A percentile compares a stretch with the other conserved stretches of the same genome.
These are phyloP conservation scores for Angomonas deanei DNA, from an alignment of 208 protist genomes.

Conservation along the genomic window DNA sequence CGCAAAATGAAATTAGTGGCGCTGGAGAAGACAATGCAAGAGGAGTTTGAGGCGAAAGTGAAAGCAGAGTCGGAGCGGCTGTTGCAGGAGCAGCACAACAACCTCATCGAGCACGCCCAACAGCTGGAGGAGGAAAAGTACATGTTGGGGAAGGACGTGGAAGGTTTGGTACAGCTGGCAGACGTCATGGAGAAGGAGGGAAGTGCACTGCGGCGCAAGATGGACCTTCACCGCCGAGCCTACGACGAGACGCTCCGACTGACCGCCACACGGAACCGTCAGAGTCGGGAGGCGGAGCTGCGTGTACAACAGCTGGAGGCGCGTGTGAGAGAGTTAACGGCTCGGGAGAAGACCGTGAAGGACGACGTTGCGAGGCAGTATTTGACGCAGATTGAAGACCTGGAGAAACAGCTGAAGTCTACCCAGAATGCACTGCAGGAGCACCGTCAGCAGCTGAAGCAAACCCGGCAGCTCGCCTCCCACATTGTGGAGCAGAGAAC, in stretches of 20 bases:
- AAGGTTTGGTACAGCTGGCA: constrained; percentile 58
- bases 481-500: constrained; percentile 60
- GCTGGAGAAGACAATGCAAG: constrained; percentile 67
- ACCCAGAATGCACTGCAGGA: constrained; percentile 30
- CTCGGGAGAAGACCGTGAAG: constrained; percentile 20
- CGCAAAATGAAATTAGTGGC: constrained; percentile 76
- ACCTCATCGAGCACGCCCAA: constrained; percentile 36
- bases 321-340: constrained; percentile 30
- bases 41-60: constrained; percentile 46
- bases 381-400: constrained; percentile 22
- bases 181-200: constrained; percentile 40
- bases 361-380: constrained; percentile 29
- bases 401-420: constrained; percentile 45
- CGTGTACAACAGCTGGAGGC: constrained; percentile 54
- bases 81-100: constrained; percentile 35
- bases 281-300: constrained; percentile 36
- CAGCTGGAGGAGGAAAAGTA: constrained; percentile 47
- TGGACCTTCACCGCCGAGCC: constrained; percentile 44
- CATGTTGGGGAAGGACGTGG: constrained; percentile 50
- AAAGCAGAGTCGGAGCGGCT: constrained; percentile 33
- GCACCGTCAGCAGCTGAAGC: constrained; percentile 45
- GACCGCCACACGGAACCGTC: constrained; percentile 32
- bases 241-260: constrained; percentile 55
- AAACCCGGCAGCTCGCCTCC: constrained; percentile 39
- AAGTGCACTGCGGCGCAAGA: constrained; percentile 31